Percentiles rank a stretch among this genome's conserved stretches.
phyloP scores from a whole-genome alignment of 352 stramenopile species.

The Aphanomyces invadans region DNA sequence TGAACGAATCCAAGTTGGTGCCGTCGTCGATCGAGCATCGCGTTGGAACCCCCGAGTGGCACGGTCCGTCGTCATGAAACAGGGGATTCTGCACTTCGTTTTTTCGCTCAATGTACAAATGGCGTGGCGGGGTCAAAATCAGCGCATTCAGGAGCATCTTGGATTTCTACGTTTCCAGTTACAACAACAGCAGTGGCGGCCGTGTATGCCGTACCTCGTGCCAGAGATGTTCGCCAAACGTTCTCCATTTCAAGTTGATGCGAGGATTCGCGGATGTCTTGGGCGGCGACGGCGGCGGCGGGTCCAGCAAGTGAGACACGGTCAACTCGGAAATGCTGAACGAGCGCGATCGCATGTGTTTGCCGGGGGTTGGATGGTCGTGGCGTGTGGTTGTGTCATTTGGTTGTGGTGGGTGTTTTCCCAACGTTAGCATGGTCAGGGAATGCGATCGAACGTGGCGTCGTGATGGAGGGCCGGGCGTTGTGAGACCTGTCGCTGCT shows the following conservation, averaged over 20 bases:
- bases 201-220: constrained; percentile 2
- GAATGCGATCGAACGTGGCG: constrained; percentile 8
- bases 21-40: neutral
- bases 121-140: neutral
- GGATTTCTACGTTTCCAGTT: constrained; percentile 8
- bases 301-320: neutral
- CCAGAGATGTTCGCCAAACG: constrained; percentile 14
- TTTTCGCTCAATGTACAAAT: constrained; percentile 12
- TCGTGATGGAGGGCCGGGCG: neutral
- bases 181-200: neutral
- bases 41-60: neutral
- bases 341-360: neutral
- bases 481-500: neutral
- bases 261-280: neutral
- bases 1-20: constrained; percentile 20
- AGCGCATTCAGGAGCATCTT: constrained; percentile 18
- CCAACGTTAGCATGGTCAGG: neutral
- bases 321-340: constrained; percentile 1
- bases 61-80: neutral
- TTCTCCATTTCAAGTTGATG: constrained; percentile 1
- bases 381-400: neutral
- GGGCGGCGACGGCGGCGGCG: neutral
- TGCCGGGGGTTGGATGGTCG: neutral
- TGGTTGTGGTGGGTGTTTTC: neutral
- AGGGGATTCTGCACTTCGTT: constrained; percentile 11